Base-by-base conservation (phyloP, 2,329 filamentous ascomycete species). In the Phaeomoniella chlamydospora region DNA sequence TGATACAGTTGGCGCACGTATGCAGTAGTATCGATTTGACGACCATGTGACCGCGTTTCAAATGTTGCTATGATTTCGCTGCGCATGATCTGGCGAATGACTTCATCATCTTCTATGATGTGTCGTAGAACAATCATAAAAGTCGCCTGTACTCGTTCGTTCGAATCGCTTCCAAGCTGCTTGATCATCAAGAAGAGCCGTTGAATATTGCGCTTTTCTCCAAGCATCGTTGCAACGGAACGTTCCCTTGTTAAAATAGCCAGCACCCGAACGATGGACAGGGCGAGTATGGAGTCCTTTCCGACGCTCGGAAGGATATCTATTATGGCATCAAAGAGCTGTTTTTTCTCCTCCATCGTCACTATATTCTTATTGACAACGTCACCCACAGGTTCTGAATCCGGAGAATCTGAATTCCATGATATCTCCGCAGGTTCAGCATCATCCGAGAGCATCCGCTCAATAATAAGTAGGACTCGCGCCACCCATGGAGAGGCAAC, bases 101-200 rank as follows among this genome's bases (percentile, higher is more conserved):
- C 90, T 13, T 86, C 79, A 34, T 94, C 85, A 50, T 98, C 92
- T 57, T 98, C 90, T 37, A 96, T 74, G 44, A 98, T 79, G 51
- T 98, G 90, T 29, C 92, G 78, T 31, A 98, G 64, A 36, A 94
- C 79, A 10, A 88, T 72, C 70, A 96, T 79, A 48, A 94, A 80
- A 9, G 43, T 37, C 42, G 70, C 70, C 42, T 79, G 73, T 6
- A 98, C 70, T 37, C 79, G 78, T 37, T 81, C 73, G 18, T 85
- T 82, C 4, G 82, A 80, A 18, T 77, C 71, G 16, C 81, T 82
- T 14, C 84, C 78, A 40, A 96, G 72, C 54, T 96, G 88, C 55
- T 92, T 93, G 39, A 88, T 77, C 83, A 96, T 94, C 35, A 94
- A 73, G 57, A 98, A 96, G 15, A 98, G 65, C 17, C 85, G 74